phyloP scores from a whole-genome alignment of 2,329 filamentous ascomycete species.

The Sclerotinia borealis region DNA sequence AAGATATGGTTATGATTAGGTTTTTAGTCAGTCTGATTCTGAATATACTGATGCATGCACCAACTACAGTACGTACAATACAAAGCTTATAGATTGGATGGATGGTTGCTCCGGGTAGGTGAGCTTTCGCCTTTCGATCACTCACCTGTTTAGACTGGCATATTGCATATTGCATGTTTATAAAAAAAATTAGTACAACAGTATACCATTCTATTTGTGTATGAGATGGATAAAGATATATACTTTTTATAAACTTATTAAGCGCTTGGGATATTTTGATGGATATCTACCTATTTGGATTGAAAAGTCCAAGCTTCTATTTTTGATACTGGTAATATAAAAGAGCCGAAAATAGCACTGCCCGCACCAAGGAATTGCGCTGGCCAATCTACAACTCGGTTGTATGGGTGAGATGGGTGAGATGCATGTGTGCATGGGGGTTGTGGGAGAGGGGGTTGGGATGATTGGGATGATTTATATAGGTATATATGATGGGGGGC shows the following conservation, averaged over 20 bases:
- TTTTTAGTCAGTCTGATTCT: too few relatives aligned
- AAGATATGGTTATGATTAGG: background rate
- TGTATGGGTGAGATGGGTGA: background rate
- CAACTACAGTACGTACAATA: too few relatives aligned
- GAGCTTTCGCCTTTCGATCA: background rate
- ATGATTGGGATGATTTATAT: too few relatives aligned
- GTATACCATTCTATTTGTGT: too few relatives aligned
- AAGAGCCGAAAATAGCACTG: background rate
- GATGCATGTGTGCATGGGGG: too few relatives aligned
- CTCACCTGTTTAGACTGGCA: too few relatives aligned
- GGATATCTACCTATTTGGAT: background rate
- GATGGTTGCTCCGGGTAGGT: too few relatives aligned
- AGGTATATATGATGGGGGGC: background rate
- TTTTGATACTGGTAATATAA: background rate
- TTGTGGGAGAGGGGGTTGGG: too few relatives aligned
- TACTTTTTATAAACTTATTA: background rate
- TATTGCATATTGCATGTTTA: too few relatives aligned
- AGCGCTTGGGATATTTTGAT: constrained; percentile 1
- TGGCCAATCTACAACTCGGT: constrained; percentile 3
- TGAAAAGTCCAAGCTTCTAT: background rate
- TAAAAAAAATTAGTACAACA: too few relatives aligned
- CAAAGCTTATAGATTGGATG: too few relatives aligned
- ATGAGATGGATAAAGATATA: background rate
- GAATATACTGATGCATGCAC: too few relatives aligned
- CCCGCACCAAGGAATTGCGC: background rate